A percentile compares a stretch with the other conserved stretches of the same genome.
Evolutionary conservation across 768 basidiomycete genomes (phyloP).

Genomic region (Cyclocybe cylindracea): DNA sequence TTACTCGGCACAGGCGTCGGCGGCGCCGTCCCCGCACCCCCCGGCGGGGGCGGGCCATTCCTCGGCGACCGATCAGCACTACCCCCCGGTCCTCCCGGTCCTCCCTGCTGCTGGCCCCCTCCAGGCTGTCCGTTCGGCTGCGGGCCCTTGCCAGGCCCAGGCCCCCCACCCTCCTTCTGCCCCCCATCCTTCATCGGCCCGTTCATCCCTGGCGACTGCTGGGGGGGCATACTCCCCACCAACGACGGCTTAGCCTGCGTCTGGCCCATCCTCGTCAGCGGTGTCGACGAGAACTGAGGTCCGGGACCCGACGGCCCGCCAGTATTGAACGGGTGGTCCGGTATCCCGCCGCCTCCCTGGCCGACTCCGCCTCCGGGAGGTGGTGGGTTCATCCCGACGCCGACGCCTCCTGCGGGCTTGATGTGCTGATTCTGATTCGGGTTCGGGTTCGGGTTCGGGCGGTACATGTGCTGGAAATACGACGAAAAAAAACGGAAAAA

Average conservation of each 20-base stretch:
- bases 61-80: constrained; percentile 18
- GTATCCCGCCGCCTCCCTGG: not conserved
- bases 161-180: not conserved
- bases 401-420: constrained; percentile 3
- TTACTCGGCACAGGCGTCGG: constrained; percentile 25
- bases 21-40: constrained; percentile 19
- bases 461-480: not conserved
- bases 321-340: constrained; percentile 3
- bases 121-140: constrained; percentile 2
- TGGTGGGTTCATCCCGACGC: constrained; percentile 4
- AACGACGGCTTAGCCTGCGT: constrained; percentile 1
- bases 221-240: constrained; percentile 15
- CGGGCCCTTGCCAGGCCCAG: constrained; percentile 5
- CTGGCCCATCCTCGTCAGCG: constrained; percentile 10
- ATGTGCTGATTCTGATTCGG: too few species aligned
- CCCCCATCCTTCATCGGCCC: constrained; percentile 11
- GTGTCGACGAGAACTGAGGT: constrained; percentile 6
- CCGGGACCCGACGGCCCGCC: not conserved
- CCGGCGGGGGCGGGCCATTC: constrained; percentile 4
- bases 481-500: not conserved
- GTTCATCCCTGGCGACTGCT: constrained; percentile 9
- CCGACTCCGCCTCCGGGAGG: not conserved
- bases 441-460: not conserved
- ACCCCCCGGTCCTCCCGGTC: constrained; percentile 4
- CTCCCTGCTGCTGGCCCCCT: constrained; percentile 1